Base-by-base conservation (phyloP, 1,284 basidiomycete species). In the Albatrellus sp. region DNA sequence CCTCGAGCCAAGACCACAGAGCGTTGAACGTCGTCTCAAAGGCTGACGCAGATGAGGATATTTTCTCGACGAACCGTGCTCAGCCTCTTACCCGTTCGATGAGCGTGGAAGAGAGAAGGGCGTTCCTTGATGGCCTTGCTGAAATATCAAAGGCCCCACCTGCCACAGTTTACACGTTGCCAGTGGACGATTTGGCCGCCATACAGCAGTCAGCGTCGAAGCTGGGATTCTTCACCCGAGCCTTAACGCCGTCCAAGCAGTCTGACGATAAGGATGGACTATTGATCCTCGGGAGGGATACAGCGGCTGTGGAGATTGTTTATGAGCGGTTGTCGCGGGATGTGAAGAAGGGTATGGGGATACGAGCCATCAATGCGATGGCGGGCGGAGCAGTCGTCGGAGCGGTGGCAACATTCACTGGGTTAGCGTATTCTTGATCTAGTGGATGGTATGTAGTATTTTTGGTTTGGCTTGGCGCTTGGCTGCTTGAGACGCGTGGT, bases 201-300 rank as follows among this genome's bases (percentile, higher is more conserved):
- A 59, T 73, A 20, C 57, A 60, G 28, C 51, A 54, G 5, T 60
- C 65, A 10, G 73, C 74, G 6, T 53, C 56, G 43, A 62, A 60
- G n/a, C 52, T 69, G 10, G 67, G 69, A 11, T 73, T 72, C 46
- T 52, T 61, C 42, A 58, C 66, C 11, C 62, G 65, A 32, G 54
- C 37, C 4, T 33, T 55, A n/a, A 35, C 64, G 16, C 61, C 70
- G 42, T 46, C 53, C 3, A 50, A 51, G 32, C 50, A 43, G 20
- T 41, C 46, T 16, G 60, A 62, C 13, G 57, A 61, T n/a, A 50
- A 51, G 7, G 61, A 66, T 45, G 58, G 67, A 36, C 70, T 68
- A 38, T 56, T 77, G 29, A 57, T 78, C 34, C 61, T 79, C 32
- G 76, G 74, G 24, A 63, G 60, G n/a, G 67, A 76, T 32, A 57